Evolutionary conservation across 768 basidiomycete genomes (phyloP).

Genomic region (Lyophyllum decastes): DNA sequence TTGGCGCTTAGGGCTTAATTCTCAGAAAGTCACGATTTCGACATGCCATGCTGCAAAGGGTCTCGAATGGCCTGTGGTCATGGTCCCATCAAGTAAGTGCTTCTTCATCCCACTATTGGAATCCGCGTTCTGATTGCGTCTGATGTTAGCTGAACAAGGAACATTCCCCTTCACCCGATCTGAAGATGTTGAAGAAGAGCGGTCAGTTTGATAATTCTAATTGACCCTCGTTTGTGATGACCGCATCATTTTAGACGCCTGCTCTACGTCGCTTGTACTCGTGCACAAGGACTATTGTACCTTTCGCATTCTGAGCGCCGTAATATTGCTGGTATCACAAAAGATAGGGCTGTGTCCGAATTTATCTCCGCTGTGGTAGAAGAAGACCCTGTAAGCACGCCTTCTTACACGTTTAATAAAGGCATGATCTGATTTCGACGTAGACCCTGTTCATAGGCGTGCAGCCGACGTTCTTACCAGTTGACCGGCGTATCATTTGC

Average conservation of each 20-base stretch:
- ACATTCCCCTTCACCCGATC: slow-evolving; percentile 76
- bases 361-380: slow-evolving; percentile 53
- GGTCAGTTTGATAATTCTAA: slow-evolving; percentile 40
- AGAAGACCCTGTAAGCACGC: slow-evolving; percentile 41
- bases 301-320: slow-evolving; percentile 50
- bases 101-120: neutral
- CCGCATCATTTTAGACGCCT: slow-evolving; percentile 53
- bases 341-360: slow-evolving; percentile 51
- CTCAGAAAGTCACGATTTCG: slow-evolving; percentile 32
- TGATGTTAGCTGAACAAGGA: slow-evolving; percentile 59
- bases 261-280: slow-evolving; percentile 87
- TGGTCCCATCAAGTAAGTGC: slow-evolving; percentile 64
- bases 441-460: slow-evolving; percentile 45
- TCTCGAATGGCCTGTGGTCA: slow-evolving; percentile 89
- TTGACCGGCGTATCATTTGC: slow-evolving; percentile 51
- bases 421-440: slow-evolving; percentile 1
- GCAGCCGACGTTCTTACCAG: slow-evolving; percentile 40
- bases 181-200: slow-evolving; percentile 80
- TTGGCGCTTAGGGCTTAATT: too few species aligned
- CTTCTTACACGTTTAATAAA: neutral
- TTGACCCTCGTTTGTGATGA: neutral
- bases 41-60: slow-evolving; percentile 93
- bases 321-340: slow-evolving; percentile 44
- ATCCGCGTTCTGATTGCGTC: slow-evolving; percentile 1
- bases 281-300: slow-evolving; percentile 75